Evolutionary conservation across 1,139 yeast genomes (phyloP).

Genomic region (Hyphopichia khmerensis): DNA sequence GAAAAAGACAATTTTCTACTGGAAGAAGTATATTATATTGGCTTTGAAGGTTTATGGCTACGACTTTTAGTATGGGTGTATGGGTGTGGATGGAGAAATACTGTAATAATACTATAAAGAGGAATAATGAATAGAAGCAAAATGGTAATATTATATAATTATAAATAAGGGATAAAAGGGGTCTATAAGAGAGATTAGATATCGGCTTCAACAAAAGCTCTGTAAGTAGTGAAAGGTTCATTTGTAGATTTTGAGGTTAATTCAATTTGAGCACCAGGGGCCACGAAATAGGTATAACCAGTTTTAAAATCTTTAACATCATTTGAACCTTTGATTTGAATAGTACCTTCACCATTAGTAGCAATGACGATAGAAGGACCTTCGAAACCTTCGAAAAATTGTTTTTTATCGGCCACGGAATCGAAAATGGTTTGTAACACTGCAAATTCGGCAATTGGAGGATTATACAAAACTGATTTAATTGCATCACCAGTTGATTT

Average conservation of each 20-base stretch:
- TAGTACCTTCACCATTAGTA: slow-evolving; percentile 74
- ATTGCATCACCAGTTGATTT: slow-evolving; percentile 68
- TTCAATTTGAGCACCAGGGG: slow-evolving; percentile 69
- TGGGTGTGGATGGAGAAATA: not conserved
- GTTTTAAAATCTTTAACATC: slow-evolving; percentile 42
- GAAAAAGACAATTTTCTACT: not conserved
- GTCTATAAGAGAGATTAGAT: not conserved
- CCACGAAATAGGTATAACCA: slow-evolving; percentile 83
- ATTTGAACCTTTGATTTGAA: slow-evolving; percentile 42
- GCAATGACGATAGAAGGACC: slow-evolving; percentile 91
- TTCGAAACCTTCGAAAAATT: slow-evolving; percentile 53
- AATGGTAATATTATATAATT: no score
- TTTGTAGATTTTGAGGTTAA: slow-evolving; percentile 52
- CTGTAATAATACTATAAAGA: no score
- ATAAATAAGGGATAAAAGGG: no score
- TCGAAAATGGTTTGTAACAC: slow-evolving; percentile 74
- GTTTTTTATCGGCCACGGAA: slow-evolving; percentile 41
- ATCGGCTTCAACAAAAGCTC: slow-evolving; percentile 80
- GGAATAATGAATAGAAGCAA: no score
- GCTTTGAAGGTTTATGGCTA: no score
- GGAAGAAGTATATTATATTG: not conserved
- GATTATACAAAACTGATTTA: slow-evolving; percentile 71
- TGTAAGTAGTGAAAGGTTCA: slow-evolving; percentile 65
- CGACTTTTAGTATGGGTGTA: no score
- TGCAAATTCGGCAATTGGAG: slow-evolving; percentile 95